A percentile compares a stretch with the other conserved stretches of the same genome.
phyloP scores from a whole-genome alignment of 768 basidiomycete genomes.

The Filobasidium wieringae region DNA sequence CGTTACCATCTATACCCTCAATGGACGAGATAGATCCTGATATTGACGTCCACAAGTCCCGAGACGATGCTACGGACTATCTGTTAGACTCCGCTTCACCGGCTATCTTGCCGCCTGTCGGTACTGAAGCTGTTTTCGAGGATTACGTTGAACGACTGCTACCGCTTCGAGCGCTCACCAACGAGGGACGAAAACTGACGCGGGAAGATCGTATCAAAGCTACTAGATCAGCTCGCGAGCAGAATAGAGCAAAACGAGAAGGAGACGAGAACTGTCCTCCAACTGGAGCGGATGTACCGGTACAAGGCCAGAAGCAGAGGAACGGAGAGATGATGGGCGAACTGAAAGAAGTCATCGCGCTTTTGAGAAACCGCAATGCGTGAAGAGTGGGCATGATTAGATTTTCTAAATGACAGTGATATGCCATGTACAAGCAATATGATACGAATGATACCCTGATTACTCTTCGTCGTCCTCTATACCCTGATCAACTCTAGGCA shows the following conservation, averaged over 20 bases:
- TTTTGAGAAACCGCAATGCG: conserved; percentile 20
- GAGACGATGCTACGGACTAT: conserved; percentile 4
- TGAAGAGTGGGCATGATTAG: no score
- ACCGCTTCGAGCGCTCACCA: not conserved
- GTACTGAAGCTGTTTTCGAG: conserved; percentile 29
- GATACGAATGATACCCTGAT: no score
- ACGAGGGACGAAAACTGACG: conserved; percentile 15
- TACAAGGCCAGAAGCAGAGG: not conserved
- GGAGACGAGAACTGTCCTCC: not conserved
- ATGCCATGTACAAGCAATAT: no score
- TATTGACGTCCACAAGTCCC: not conserved
- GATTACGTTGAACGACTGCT: not conserved
- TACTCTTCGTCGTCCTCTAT: not conserved
- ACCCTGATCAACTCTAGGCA: not conserved
- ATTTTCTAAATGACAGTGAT: no score
- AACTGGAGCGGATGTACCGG: not conserved
- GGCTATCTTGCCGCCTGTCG: conserved; percentile 19
- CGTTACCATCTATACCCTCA: conserved; percentile 1
- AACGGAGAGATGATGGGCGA: conserved; percentile 22
- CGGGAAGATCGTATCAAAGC: conserved; percentile 27
- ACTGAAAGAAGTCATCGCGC: conserved; percentile 24
- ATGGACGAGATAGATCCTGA: not conserved
- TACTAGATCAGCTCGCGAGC: conserved; percentile 19
- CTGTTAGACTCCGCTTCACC: conserved; percentile 6
- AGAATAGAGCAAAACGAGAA: conserved; percentile 6